A percentile compares a stretch with the other conserved stretches of the same genome.
Conservation (phyloP, 768 basidiomycete species). For the Pisolithus marmoratus region DNA sequence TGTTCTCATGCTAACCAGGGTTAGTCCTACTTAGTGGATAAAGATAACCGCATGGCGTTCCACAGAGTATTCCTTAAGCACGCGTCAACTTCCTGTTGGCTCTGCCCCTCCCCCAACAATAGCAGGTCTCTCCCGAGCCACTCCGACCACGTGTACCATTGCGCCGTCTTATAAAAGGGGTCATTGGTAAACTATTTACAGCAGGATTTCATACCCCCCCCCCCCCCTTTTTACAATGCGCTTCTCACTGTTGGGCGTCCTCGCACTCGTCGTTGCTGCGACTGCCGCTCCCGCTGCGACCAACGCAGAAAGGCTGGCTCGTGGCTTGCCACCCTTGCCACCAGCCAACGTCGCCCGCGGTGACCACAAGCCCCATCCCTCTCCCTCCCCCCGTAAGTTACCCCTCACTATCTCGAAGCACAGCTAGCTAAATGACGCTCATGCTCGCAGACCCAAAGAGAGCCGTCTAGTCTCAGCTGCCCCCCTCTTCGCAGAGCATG, state of each 20-base stretch:
- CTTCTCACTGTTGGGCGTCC: constrained; percentile 6
- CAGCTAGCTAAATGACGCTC: neutral
- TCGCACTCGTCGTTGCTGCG: constrained; percentile 19
- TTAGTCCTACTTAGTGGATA: too few relatives aligned
- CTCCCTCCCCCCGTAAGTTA: neutral
- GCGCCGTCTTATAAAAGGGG: neutral
- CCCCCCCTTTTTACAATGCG: too few relatives aligned
- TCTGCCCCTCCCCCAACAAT: too few relatives aligned
- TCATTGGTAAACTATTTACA: neutral
- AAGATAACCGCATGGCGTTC: too few relatives aligned
- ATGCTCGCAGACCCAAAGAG: neutral
- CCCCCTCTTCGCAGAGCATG: neutral
- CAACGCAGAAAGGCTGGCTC: constrained; percentile 40
- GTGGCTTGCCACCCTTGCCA: constrained; percentile 38
- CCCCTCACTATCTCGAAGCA: neutral
- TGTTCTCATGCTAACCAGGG: too few relatives aligned
- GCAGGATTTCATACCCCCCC: neutral
- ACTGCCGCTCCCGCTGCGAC: constrained; percentile 23
- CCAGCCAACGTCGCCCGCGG: neutral
- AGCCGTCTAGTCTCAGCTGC: neutral
- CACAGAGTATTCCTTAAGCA: too few relatives aligned
- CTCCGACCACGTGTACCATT: too few relatives aligned
- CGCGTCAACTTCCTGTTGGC: too few relatives aligned
- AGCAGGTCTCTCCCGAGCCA: too few relatives aligned
- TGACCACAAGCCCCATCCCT: too few relatives aligned